Percentiles rank a stretch among this genome's conserved stretches.
Evolutionary conservation across 352 stramenopile species (phyloP).

Genomic region (Globisporangium echinulatum): DNA sequence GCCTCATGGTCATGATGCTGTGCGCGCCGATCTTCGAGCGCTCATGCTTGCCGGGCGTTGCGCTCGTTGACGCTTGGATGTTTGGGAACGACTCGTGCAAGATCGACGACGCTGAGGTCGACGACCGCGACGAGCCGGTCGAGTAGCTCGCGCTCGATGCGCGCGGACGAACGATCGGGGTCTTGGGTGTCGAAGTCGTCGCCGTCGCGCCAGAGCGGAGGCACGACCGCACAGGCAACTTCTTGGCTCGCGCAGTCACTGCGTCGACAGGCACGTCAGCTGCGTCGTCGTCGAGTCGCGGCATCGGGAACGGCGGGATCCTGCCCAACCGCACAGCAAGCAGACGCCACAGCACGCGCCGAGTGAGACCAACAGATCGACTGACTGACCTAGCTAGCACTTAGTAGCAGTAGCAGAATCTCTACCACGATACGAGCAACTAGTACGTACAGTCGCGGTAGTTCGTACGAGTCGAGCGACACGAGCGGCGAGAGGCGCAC

Average conservation of each 20-base stretch:
- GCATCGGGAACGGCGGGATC: slow-evolving; percentile 53
- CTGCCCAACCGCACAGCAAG: slow-evolving; percentile 16
- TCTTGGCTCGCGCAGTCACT: background rate
- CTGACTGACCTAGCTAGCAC: background rate
- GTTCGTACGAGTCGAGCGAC: slow-evolving; percentile 38
- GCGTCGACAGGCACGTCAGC: background rate
- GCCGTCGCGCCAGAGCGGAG: slow-evolving; percentile 5
- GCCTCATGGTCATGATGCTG: slow-evolving; percentile 72
- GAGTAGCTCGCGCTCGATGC: slow-evolving; percentile 25
- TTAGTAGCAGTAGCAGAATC: background rate
- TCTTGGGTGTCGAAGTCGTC: slow-evolving; percentile 14
- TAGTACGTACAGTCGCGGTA: slow-evolving; percentile 58
- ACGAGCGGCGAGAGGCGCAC: slow-evolving; percentile 54
- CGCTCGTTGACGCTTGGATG: slow-evolving; percentile 69
- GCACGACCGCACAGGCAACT: slow-evolving; percentile 5
- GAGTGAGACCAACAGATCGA: background rate
- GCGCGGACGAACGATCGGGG: slow-evolving; percentile 8
- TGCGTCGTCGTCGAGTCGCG: slow-evolving; percentile 15
- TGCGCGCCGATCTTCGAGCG: slow-evolving; percentile 50
- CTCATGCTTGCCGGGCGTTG: slow-evolving; percentile 58
- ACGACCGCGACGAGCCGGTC: slow-evolving; percentile 20
- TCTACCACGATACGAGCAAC: no score
- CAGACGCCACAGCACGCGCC: background rate
- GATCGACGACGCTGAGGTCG: slow-evolving; percentile 8
- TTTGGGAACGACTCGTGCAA: slow-evolving; percentile 63